Evolutionary conservation across 176 grass and related monocot genomes (phyloP).

Genomic region (Cenchrus americanus): DNA sequence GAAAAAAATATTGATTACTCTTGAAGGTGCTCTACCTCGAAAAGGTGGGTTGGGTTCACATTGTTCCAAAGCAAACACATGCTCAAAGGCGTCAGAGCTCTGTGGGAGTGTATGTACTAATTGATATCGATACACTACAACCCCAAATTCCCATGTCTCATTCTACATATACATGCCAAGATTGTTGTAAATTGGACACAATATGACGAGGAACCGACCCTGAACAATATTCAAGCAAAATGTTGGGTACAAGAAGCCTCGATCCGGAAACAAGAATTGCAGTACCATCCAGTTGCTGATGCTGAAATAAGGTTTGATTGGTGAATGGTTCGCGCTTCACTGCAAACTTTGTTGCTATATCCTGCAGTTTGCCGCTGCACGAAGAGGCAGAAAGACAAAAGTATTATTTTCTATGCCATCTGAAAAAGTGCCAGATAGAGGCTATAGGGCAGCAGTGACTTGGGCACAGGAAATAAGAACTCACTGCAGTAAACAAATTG

Average conservation of each 20-base stretch:
- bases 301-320: not conserved
- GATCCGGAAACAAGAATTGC: not conserved
- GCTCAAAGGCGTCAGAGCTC: too few species aligned
- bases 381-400: not conserved
- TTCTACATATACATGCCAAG: not conserved
- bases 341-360: conserved; percentile 47
- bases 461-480: conserved; percentile 36
- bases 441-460: not conserved
- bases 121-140: conserved; percentile 23
- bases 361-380: conserved; percentile 75
- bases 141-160: not conserved
- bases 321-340: not conserved
- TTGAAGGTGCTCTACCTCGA: too few species aligned
- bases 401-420: not conserved
- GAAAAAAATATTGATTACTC: too few species aligned
- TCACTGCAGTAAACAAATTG: conserved; percentile 89
- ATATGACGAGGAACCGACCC: not conserved
- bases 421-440: not conserved
- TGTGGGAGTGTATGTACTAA: not conserved
- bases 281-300: not conserved
- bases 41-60: too few species aligned
- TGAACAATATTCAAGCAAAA: not conserved
- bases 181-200: not conserved
- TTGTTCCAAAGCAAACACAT: too few species aligned
- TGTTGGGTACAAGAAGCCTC: not conserved